A percentile compares a stretch with the other conserved stretches of the same genome.
These are phyloP conservation scores for Limnanthes douglasii DNA, from an alignment of 345 rosid species.

Conservation along the genomic window DNA sequence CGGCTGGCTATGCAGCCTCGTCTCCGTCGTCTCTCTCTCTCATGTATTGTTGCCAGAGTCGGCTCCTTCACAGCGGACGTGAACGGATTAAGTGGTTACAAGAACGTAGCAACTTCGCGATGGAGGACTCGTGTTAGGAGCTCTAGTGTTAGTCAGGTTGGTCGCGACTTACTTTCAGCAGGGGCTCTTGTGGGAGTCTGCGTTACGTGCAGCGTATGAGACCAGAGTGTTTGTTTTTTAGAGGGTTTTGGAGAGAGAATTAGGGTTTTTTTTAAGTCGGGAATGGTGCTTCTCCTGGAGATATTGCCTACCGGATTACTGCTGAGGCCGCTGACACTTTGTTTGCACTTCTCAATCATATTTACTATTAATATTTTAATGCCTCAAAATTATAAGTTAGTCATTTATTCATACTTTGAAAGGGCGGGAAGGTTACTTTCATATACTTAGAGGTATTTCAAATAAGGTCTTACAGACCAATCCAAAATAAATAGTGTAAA, in stretches of 20 bases:
- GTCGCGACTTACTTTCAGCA: slow-evolving; percentile 41
- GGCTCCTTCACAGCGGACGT: slow-evolving; percentile 23
- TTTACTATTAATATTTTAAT: no score
- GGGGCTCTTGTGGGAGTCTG: slow-evolving; percentile 49
- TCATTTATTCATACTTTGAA: no score
- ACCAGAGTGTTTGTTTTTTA: slow-evolving; percentile 33
- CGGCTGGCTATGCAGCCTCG: slow-evolving; percentile 55
- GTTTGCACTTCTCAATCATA: slow-evolving; percentile 42
- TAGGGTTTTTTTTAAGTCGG: slow-evolving; percentile 45
- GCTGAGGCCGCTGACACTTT: slow-evolving; percentile 46
- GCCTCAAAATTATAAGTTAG: no score
- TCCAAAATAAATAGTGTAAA: no score
- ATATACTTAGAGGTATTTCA: no score
- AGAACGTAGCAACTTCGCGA: slow-evolving; percentile 10
- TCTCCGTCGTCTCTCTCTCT: slow-evolving; percentile 45
- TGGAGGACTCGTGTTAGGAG: slow-evolving; percentile 25
- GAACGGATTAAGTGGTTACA: neutral
- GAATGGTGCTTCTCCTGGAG: slow-evolving; percentile 32
- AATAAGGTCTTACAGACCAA: no score
- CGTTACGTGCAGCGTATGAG: slow-evolving; percentile 21
- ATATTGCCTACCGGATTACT: slow-evolving; percentile 45
- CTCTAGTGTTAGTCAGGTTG: slow-evolving; percentile 22
- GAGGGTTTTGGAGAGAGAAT: slow-evolving; percentile 35
- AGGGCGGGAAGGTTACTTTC: no score
- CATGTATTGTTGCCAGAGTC: slow-evolving; percentile 30